Evolutionary conservation across 768 basidiomycete species (phyloP).

Genomic region (Crassisporium funariophilum): DNA sequence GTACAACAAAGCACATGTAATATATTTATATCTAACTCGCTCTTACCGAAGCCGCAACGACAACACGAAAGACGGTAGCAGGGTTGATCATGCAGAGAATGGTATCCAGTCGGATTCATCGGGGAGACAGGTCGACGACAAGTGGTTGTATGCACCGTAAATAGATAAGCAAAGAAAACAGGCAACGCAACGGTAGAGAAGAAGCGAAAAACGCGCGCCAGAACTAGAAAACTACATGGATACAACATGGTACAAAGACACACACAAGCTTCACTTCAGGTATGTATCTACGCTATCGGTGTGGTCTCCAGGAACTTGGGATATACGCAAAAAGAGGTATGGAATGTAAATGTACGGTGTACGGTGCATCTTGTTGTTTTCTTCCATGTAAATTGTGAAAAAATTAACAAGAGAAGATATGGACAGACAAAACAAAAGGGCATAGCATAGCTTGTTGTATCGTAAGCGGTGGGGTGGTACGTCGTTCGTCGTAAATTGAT

Average conservation of each 20-base stretch:
- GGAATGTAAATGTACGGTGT: neutral
- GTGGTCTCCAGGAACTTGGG: constrained; percentile 13
- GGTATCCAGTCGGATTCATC: too few species aligned
- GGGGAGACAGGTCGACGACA: too few species aligned
- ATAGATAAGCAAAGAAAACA: constrained; percentile 7
- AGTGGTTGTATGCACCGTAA: too few species aligned
- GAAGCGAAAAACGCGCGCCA: constrained; percentile 6
- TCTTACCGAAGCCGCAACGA: too few species aligned
- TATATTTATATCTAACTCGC: constrained; percentile 18
- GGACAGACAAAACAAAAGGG: constrained; percentile 12
- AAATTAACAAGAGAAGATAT: constrained; percentile 1
- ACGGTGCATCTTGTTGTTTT: constrained; percentile 6
- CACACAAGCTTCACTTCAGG: too few species aligned
- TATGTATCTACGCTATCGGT: constrained; percentile 10
- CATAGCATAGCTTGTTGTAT: constrained; percentile 27
- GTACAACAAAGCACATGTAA: constrained; percentile 19
- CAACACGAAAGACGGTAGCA: too few species aligned
- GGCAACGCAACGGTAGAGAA: constrained; percentile 1
- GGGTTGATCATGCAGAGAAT: too few species aligned
- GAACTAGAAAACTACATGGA: constrained; percentile 23
- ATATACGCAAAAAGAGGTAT: constrained; percentile 10
- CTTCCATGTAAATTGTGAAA: constrained; percentile 13
- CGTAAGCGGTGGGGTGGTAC: constrained; percentile 23
- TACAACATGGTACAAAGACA: constrained; percentile 26
- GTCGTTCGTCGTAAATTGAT: constrained; percentile 23